Evolutionary conservation across 371 early-diverging fungal genomes (phyloP).

Genomic region (Mucor circinelloides): DNA sequence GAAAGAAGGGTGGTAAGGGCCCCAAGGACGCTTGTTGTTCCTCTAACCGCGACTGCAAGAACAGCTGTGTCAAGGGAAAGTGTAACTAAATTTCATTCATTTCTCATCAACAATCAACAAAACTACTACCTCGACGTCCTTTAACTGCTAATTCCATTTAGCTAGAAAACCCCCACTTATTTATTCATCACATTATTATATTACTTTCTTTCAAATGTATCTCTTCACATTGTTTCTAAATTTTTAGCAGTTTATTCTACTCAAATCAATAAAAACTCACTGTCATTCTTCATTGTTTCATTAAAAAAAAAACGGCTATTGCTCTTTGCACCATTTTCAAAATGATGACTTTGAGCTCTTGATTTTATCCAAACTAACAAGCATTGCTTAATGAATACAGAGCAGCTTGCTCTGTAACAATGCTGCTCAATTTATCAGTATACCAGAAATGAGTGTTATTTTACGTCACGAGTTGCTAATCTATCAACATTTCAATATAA

Average conservation of each 20-base stretch:
- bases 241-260: not conserved
- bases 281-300: not conserved
- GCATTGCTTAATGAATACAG: too few species aligned
- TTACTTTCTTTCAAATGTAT: not conserved
- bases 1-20: constrained; percentile 19
- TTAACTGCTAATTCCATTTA: not conserved
- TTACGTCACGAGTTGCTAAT: too few species aligned
- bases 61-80: constrained; percentile 19
- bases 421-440: too few species aligned
- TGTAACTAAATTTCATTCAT: constrained; percentile 10
- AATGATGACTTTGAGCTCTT: too few species aligned
- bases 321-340: too few species aligned
- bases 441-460: too few species aligned
- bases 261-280: not conserved
- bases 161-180: not conserved
- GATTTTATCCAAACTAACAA: too few species aligned
- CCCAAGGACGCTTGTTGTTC: constrained; percentile 17
- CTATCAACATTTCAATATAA: too few species aligned
- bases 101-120: not conserved
- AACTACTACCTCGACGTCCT: not conserved
- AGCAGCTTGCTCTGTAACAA: too few species aligned
- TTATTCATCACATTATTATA: not conserved
- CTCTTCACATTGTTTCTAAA: not conserved
- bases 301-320: too few species aligned
- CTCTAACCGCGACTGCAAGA: constrained; percentile 10